A percentile compares a stretch with the other conserved stretches of the same genome.
phyloP scores from a whole-genome alignment of 768 basidiomycete genomes.

The Hydnomerulius pinastri region DNA sequence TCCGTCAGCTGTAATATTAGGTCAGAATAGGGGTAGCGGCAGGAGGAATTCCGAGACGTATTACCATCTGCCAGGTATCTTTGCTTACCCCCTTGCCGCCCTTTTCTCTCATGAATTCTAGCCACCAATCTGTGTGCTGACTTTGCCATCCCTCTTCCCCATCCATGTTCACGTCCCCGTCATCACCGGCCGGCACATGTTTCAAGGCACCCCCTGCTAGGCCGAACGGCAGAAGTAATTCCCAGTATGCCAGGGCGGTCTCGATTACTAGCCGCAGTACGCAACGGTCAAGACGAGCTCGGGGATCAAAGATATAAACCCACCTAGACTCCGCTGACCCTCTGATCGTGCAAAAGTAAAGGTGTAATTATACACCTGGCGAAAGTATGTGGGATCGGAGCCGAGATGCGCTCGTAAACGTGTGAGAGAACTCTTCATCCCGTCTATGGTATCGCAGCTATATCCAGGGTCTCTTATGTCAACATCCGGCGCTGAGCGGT shows the following conservation, averaged over 20 bases:
- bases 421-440: slow-evolving; percentile 58
- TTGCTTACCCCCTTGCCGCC: slow-evolving; percentile 80
- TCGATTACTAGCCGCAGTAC: slow-evolving; percentile 52
- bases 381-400: slow-evolving; percentile 70
- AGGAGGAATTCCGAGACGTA: slow-evolving; percentile 24
- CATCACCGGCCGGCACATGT: slow-evolving; percentile 41
- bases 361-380: slow-evolving; percentile 74
- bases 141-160: slow-evolving; percentile 58
- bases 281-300: slow-evolving; percentile 1
- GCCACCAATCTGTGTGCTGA: slow-evolving; percentile 72
- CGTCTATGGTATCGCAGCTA: slow-evolving; percentile 66
- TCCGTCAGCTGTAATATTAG: slow-evolving; percentile 62
- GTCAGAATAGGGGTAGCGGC: slow-evolving; percentile 7
- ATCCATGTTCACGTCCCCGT: slow-evolving; percentile 48
- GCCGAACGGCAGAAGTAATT: slow-evolving; percentile 72
- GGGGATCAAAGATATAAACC: slow-evolving; percentile 23
- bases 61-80: slow-evolving; percentile 91
- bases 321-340: slow-evolving; percentile 81
- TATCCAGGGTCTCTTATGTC: neutral
- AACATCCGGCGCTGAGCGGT: slow-evolving; percentile 7
- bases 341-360: slow-evolving; percentile 78
- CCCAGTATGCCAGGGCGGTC: slow-evolving; percentile 77
- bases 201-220: slow-evolving; percentile 65
- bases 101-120: slow-evolving; percentile 66
- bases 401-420: slow-evolving; percentile 60